Base-by-base conservation (phyloP, 78 protist species). In the Guillardia theta region DNA sequence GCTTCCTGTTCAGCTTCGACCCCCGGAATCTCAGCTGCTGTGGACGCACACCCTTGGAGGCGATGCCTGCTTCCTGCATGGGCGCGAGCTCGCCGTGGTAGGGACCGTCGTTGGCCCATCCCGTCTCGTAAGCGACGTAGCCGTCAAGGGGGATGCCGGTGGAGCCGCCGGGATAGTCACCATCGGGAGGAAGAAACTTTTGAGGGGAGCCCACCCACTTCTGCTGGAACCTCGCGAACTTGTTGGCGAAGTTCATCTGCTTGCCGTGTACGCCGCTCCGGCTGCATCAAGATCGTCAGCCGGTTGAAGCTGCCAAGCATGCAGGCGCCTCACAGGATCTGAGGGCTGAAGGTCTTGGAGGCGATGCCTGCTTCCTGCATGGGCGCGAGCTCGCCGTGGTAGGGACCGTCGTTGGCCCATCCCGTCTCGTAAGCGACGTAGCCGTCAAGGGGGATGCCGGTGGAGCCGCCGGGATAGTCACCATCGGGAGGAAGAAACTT, bases 341-440 rank as follows among this genome's bases (percentile, higher is more conserved):
- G n/a, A n/a, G n/a, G n/a, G n/a, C n/a, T n/a, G n/a, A n/a, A n/a
- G n/a, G n/a, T n/a, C n/a, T n/a, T n/a, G n/a, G n/a, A n/a, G n/a
- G n/a, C n/a, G n/a, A n/a, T n/a, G n/a, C n/a, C n/a, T n/a, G n/a
- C n/a, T n/a, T n/a, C 88, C 45, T 77, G 88, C 88, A 78, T 78
- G 10, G 90, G 90, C 33, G 90, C 90, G 15, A 78, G 9, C 9
- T 78, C 90, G 30, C 90, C 90, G 48, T 78, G 90, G 90, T 44
- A 78, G 0, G 90, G 90, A 6, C 90, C 90, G 48, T 78, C 90
- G 33, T 43, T 78, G 4, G 90, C 90, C 45, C 48, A 78, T 15
- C 90, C 90, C 6, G 90, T 78, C 48, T 78, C 90, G 90, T 78
- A 78, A 10, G 90, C 90, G 44, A 78, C 30, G 33, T 78, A 78